These are phyloP conservation scores for Ogataea degrootiae DNA, from an alignment of 805 yeast genomes.

Conservation along the genomic window DNA sequence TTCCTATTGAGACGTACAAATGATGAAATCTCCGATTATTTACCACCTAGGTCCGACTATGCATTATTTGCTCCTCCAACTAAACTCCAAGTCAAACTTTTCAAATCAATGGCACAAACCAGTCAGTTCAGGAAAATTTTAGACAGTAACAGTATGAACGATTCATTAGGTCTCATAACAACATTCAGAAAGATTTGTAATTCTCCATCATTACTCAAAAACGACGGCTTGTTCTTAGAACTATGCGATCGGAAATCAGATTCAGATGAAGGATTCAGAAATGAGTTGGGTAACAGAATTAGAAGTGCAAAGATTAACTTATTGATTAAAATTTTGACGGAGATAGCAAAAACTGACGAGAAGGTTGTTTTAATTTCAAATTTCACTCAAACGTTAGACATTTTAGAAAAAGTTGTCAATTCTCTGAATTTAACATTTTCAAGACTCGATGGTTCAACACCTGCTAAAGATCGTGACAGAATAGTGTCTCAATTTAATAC, in stretches of 20 bases:
- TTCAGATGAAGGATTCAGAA: constrained; percentile 21
- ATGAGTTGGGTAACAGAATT: constrained; percentile 28
- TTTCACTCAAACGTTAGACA: constrained; percentile 80
- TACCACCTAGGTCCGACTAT: constrained; percentile 73
- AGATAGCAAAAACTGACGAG: constrained; percentile 47
- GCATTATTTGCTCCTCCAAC: constrained; percentile 80
- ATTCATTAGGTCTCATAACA: constrained; percentile 65
- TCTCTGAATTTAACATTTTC: constrained; percentile 46
- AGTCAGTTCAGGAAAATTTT: constrained; percentile 31
- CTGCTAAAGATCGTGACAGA: constrained; percentile 56
- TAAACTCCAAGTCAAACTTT: constrained; percentile 48
- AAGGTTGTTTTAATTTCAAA: constrained; percentile 85
- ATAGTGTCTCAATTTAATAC: constrained; percentile 69
- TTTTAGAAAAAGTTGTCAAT: constrained; percentile 55
- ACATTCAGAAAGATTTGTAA: constrained; percentile 78
- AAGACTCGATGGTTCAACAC: constrained; percentile 83
- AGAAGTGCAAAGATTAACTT: constrained; percentile 63
- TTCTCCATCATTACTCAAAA: constrained; percentile 59
- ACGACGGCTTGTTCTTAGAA: constrained; percentile 43
- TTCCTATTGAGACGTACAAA: constrained; percentile 75
- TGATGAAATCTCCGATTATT: constrained; percentile 45
- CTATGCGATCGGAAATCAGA: constrained; percentile 15
- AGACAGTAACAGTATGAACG: constrained; percentile 29
- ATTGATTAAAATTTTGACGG: constrained; percentile 50
- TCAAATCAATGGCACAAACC: constrained; percentile 43